Base-by-base conservation (phyloP, 2,329 filamentous ascomycete species). In the Fusarium odoratissimum region DNA sequence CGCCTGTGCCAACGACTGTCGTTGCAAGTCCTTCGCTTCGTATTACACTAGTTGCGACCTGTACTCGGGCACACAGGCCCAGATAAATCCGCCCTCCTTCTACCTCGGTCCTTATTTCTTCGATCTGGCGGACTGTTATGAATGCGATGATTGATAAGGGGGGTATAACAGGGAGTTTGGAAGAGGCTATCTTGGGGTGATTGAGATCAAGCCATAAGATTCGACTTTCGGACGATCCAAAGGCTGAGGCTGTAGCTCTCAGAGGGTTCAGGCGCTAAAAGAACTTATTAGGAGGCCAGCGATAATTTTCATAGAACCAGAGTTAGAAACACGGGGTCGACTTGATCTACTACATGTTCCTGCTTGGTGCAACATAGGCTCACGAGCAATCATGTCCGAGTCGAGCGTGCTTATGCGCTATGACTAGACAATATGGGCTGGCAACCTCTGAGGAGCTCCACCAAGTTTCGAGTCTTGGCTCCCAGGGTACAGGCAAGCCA, bases 1-100 rank as follows among this genome's bases (percentile, higher is more conserved):
- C 9, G 59, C 49, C 28, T 57, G 55, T n/a, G 31, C 42, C 13
- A 63, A 12, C 9, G 10, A 63, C 12, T 60, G 55, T 8, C 42
- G 11, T 13, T 63, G 55, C 37, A 63, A 37, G 30, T 42, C 60
- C 7, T 61, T 61, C 16, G 28, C n/a, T 4, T 19, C 13, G 6
- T 8, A 46, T 13, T 2, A 1, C 5, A 31, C 23, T 6, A 19
- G 8, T 8, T 63, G 55, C 28, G 5, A 30, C 21, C 21, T 60
- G 14, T 60, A 42, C 30, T 25, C 55, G 16, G 42, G 25, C 7
- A 30, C 23, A 6, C 21, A 49, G 9, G 4, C 9, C 16, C 55
- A 63, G 6, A 9, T 61, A 3, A 28, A 25, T 1, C 30, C 30
- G 6, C 7, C 8, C 2, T 10, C 35, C 25, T 37, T 49, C 9